Evolutionary conservation across 257 asterid species (phyloP), one percentile per base, ranked within the genome.

Genomic region (Mentha longifolia): DNA sequence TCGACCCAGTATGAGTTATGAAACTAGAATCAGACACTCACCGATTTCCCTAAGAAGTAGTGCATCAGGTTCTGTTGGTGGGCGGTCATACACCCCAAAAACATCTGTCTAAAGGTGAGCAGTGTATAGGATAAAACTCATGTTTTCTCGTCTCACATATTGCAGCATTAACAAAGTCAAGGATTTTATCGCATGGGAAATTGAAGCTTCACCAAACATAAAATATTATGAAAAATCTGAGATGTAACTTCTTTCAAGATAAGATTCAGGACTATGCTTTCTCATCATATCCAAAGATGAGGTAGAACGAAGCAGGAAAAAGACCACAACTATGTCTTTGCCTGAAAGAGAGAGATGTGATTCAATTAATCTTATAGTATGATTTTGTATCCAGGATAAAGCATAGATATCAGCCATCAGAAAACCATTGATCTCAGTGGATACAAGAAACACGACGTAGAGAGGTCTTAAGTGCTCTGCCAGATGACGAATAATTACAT

Each of bases 371-470:
- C 13, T 47, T 13, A 46, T 37, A n/a, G n/a, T n/a, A 28, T 20
- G 4, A 54, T 12, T 71, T 25, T 37, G 33, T 64, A 39, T 51
- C 62, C 70, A 54, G 39, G 58, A 72, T 10, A 42, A 56, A 67
- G 68, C 60, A 33, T 47, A 61, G n/a, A 64, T 58, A 66, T 51
- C n/a, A 28, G 54, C 71, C 17, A 59, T 31, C 7, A 25, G 37
- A 16, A 46, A 63, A 47, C 41, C 65, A 63, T 4, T 16, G 41
- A 35, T 22, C 11, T 31, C 58, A 17, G 49, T 17, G 97, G 97
- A 91, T 94, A 94, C 98, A 60, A 94, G 97, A 72, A 91, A 94
- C 81, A 94, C 97, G 45, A 94, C 97, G 12, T 73, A 86, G 15
- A 83, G 85, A 12, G 98, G 98, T 72, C 83, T 86, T 70, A 94